phyloP scores from a whole-genome alignment of 163 green algal species.

The Trebouxiophyceae sp. region DNA sequence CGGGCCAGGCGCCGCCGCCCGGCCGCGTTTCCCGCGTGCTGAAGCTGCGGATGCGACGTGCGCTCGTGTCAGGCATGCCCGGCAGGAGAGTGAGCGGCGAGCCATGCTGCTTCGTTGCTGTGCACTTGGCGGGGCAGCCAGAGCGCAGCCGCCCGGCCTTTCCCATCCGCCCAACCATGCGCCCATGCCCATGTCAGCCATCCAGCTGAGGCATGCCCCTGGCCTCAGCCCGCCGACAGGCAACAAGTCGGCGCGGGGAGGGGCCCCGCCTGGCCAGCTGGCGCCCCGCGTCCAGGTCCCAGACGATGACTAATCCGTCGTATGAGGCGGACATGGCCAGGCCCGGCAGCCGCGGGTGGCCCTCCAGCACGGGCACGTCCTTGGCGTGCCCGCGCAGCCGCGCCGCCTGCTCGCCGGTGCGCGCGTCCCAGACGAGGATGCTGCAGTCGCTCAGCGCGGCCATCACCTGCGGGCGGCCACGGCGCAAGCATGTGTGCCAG shows the following conservation, averaged over 20 bases:
- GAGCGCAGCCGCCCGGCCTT: no score
- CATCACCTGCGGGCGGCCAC: constrained; percentile 5
- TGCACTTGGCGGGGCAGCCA: not conserved
- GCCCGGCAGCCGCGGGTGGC: constrained; percentile 47
- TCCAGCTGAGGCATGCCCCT: not conserved
- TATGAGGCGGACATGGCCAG: constrained; percentile 63
- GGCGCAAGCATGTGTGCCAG: no score
- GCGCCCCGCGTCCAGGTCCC: constrained; percentile 38
- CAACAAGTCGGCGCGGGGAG: not conserved
- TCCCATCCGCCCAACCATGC: not conserved
- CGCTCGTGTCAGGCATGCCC: not conserved
- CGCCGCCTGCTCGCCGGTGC: constrained; percentile 24
- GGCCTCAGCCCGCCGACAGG: not conserved
- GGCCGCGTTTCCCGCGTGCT: constrained; percentile 43
- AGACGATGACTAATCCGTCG: constrained; percentile 48
- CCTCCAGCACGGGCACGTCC: constrained; percentile 52
- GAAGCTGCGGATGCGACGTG: constrained; percentile 26
- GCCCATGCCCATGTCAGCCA: not conserved
- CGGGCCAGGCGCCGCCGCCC: constrained; percentile 44
- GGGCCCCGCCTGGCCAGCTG: constrained; percentile 28
- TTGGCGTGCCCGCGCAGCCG: constrained; percentile 23
- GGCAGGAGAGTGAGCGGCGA: not conserved
- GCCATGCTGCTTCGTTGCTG: not conserved
- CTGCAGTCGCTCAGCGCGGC: constrained; percentile 43
- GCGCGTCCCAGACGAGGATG: constrained; percentile 45